Evolutionary conservation across 371 early-diverging fungal species (phyloP).

Genomic region (Mucor ambiguus): DNA sequence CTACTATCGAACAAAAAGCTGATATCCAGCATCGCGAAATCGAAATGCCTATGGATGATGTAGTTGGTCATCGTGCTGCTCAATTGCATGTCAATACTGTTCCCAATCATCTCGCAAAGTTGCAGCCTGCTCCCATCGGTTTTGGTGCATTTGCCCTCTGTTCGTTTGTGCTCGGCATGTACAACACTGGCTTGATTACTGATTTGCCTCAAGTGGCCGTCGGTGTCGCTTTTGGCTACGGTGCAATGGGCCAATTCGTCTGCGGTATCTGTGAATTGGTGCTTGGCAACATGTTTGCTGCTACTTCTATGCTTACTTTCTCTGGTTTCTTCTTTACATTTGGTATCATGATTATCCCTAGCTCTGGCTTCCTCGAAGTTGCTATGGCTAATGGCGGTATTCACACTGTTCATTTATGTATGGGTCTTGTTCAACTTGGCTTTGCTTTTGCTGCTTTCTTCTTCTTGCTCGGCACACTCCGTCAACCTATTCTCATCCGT

Average conservation of each 20-base stretch:
- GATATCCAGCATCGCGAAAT: constrained; percentile 27
- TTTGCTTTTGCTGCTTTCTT: constrained; percentile 39
- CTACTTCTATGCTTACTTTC: constrained; percentile 41
- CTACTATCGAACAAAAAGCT: constrained; percentile 18
- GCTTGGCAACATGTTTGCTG: constrained; percentile 41
- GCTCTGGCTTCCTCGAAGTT: constrained; percentile 33
- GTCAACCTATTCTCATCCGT: constrained; percentile 40
- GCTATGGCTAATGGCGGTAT: constrained; percentile 26
- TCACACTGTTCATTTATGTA: constrained; percentile 26
- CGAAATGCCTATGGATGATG: constrained; percentile 5
- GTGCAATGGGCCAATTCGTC: constrained; percentile 41
- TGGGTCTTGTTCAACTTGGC: constrained; percentile 38
- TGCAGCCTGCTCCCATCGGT: constrained; percentile 42
- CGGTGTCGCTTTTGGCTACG: constrained; percentile 43
- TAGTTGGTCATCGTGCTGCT: not conserved
- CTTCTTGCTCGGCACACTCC: constrained; percentile 40
- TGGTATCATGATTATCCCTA: constrained; percentile 42
- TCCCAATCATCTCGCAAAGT: not conserved
- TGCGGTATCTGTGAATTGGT: constrained; percentile 36
- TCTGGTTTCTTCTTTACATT: constrained; percentile 45
- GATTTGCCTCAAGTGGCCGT: constrained; percentile 38
- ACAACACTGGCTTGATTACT: constrained; percentile 30
- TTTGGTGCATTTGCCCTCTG: constrained; percentile 43
- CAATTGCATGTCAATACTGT: constrained; percentile 7
- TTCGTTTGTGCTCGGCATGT: constrained; percentile 39